A percentile compares a stretch with the other conserved stretches of the same genome.
Conservation (phyloP, 208 protist genomes). For the Crithidia brevicula region DNA sequence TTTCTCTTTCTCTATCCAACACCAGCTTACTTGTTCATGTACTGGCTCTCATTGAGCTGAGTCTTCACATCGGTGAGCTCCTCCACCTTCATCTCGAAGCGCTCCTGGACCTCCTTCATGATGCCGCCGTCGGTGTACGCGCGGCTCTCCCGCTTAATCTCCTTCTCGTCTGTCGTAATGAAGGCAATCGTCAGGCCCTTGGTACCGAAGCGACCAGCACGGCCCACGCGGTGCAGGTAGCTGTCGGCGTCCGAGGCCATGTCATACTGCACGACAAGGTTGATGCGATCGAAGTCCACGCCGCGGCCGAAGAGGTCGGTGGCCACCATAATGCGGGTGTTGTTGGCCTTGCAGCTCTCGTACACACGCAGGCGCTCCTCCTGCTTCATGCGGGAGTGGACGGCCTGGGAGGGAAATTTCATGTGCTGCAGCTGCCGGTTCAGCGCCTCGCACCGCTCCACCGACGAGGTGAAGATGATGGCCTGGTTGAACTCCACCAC, state of each 20-base stretch:
- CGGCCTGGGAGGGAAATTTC: conserved; percentile 97
- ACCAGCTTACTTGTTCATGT: conserved; percentile 86
- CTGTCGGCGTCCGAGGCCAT: conserved; percentile 97
- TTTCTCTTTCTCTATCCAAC: not conserved
- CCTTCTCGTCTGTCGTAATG: conserved; percentile 94
- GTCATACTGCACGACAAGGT: conserved; percentile 99
- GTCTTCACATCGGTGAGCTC: conserved; percentile 95
- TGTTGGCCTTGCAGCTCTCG: conserved; percentile 98
- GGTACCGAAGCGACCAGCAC: conserved; percentile 99
- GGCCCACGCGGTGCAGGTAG: conserved; percentile 98
- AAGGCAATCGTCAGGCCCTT: conserved; percentile 99
- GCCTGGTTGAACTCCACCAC: conserved; percentile 99
- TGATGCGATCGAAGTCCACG: conserved; percentile 99
- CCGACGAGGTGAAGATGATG: conserved; percentile 99
- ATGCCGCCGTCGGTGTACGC: conserved; percentile 91
- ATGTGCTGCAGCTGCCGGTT: conserved; percentile 95
- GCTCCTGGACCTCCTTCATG: conserved; percentile 96
- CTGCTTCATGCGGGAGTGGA: conserved; percentile 96
- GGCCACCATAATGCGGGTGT: conserved; percentile 98
- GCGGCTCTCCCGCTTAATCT: conserved; percentile 88
- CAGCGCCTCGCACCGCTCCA: conserved; percentile 94
- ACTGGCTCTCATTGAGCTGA: conserved; percentile 91
- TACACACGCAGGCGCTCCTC: conserved; percentile 90
- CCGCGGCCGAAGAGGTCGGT: conserved; percentile 99
- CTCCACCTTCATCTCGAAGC: conserved; percentile 98